These are phyloP conservation scores for Albatrellus sp. DNA, from an alignment of 1,284 basidiomycete genomes.

Conservation along the genomic window DNA sequence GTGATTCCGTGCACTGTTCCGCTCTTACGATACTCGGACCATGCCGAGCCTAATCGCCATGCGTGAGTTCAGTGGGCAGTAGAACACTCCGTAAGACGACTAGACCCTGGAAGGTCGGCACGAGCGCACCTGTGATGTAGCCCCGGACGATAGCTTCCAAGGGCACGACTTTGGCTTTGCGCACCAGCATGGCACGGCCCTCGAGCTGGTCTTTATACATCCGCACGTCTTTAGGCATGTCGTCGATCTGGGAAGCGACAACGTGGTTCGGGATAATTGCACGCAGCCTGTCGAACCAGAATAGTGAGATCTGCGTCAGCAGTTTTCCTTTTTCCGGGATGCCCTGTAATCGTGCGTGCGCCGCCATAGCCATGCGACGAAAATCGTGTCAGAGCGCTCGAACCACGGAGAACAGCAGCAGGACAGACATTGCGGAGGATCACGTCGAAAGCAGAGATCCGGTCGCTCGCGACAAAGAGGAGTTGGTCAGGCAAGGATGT, in stretches of 20 bases:
- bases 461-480: slow-evolving; percentile 91
- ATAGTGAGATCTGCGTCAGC: slow-evolving; percentile 82
- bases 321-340: slow-evolving; percentile 91
- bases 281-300: slow-evolving; percentile 86
- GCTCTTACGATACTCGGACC: slow-evolving; percentile 84
- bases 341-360: slow-evolving; percentile 42
- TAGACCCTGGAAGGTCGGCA: too few species aligned
- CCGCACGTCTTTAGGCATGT: slow-evolving; percentile 65
- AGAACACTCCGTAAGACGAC: slow-evolving; percentile 11
- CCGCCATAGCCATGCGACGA: neutral
- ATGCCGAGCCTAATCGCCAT: slow-evolving; percentile 67
- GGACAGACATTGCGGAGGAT: slow-evolving; percentile 77
- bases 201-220: slow-evolving; percentile 64
- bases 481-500: slow-evolving; percentile 59
- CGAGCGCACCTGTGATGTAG: slow-evolving; percentile 73
- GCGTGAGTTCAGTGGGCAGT: neutral
- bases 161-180: slow-evolving; percentile 81
- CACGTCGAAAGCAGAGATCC: slow-evolving; percentile 96
- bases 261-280: slow-evolving; percentile 82
- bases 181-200: slow-evolving; percentile 86
- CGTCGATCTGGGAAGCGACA: slow-evolving; percentile 59
- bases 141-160: slow-evolving; percentile 97
- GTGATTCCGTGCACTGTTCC: slow-evolving; percentile 85
- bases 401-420: slow-evolving; percentile 1
- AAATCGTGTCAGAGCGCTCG: neutral